These are phyloP conservation scores for Raffaelea deltoideospora DNA, from an alignment of 2,329 filamentous ascomycete species.

Conservation along the genomic window DNA sequence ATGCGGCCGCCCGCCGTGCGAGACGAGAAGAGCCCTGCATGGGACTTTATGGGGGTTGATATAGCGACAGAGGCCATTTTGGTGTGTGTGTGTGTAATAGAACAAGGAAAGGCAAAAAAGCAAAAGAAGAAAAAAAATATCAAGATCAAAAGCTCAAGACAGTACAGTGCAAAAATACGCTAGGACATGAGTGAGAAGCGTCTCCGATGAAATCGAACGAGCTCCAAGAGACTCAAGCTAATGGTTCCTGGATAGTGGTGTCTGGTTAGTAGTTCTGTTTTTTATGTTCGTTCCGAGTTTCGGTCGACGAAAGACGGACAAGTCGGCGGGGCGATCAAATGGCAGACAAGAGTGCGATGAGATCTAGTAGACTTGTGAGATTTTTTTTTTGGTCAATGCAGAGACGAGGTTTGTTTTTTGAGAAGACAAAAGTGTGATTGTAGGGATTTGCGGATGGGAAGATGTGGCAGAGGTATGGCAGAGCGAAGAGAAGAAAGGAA, in stretches of 20 bases:
- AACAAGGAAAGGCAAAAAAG: too few species aligned
- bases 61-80: constrained; percentile 60
- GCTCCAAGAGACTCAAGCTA: constrained; percentile 45
- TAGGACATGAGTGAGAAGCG: too few species aligned
- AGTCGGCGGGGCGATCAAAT: constrained; percentile 34
- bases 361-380: constrained; percentile 30
- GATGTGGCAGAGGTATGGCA: constrained; percentile 11
- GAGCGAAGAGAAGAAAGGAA: constrained; percentile 9
- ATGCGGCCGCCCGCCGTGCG: constrained; percentile 90
- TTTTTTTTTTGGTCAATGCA: constrained; percentile 13
- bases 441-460: constrained; percentile 4
- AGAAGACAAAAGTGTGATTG: constrained; percentile 18
- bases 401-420: constrained; percentile 22
- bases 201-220: constrained; percentile 29
- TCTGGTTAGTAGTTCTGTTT: constrained; percentile 24
- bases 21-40: constrained; percentile 79
- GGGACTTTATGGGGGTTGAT: constrained; percentile 88
- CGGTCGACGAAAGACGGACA: constrained; percentile 26
- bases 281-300: constrained; percentile 20
- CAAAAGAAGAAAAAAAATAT: constrained; percentile 12
- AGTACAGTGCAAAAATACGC: too few species aligned
- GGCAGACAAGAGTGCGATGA: constrained; percentile 24
- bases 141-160: not conserved
- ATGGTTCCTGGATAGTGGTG: constrained; percentile 34
- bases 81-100: constrained; percentile 18